A percentile compares a stretch with the other conserved stretches of the same genome.
phyloP scores from a whole-genome alignment of 805 yeast species.

The Barnettozyma siamensis region DNA sequence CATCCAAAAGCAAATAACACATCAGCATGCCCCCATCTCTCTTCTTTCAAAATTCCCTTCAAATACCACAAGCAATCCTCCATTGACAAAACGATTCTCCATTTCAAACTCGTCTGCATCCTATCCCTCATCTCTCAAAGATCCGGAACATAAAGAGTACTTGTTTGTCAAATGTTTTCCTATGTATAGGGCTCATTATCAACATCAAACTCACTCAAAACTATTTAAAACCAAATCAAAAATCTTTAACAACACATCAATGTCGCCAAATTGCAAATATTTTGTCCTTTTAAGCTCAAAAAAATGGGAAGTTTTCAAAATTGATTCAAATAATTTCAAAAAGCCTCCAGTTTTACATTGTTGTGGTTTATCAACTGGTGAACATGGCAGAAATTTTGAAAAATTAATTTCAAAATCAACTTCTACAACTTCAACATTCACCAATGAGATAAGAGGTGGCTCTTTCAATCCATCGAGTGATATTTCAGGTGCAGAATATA shows the following conservation, averaged over 20 bases:
- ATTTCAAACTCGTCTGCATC: too few relatives aligned
- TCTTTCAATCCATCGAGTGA: slow-evolving; percentile 8
- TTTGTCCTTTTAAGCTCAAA: slow-evolving; percentile 62
- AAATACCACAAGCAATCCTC: too few relatives aligned
- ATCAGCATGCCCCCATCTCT: slow-evolving; percentile 1
- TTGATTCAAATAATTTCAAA: slow-evolving; percentile 32
- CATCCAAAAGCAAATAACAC: not conserved
- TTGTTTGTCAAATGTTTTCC: slow-evolving; percentile 80
- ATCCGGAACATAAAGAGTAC: slow-evolving; percentile 45
- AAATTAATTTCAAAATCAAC: slow-evolving; percentile 25
- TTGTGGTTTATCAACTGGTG: slow-evolving; percentile 66
- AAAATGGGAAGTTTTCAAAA: slow-evolving; percentile 69
- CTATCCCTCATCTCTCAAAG: too few relatives aligned
- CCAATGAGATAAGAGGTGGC: slow-evolving; percentile 18
- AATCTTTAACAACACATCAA: slow-evolving; percentile 49
- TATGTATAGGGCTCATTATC: slow-evolving; percentile 57
- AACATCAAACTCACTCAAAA: slow-evolving; percentile 47
- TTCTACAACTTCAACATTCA: slow-evolving; percentile 4
- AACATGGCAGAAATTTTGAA: slow-evolving; percentile 50
- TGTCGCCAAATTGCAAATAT: slow-evolving; percentile 57
- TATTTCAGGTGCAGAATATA: slow-evolving; percentile 15
- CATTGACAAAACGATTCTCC: too few relatives aligned
- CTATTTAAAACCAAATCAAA: slow-evolving; percentile 43
- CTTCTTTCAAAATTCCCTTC: slow-evolving; percentile 8
- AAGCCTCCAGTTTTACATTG: slow-evolving; percentile 52